phyloP scores from a whole-genome alignment of 1,139 yeast genomes.

The Pichia sp. region DNA sequence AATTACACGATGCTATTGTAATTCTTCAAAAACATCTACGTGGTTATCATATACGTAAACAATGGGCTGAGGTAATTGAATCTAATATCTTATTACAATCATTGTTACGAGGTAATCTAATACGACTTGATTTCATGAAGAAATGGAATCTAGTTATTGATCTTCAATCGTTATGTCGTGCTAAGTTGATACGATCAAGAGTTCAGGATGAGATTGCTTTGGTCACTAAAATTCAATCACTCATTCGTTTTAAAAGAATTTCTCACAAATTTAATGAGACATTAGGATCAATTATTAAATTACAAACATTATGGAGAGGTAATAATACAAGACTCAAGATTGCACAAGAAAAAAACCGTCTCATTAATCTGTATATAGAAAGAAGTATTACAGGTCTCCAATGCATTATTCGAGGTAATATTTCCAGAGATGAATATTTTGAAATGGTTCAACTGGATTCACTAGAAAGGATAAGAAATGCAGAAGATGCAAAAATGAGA shows the following conservation, averaged over 20 bases:
- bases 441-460: background rate
- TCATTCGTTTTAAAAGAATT: slow-evolving; percentile 54
- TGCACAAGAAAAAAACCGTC: slow-evolving; percentile 37
- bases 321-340: background rate
- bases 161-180: slow-evolving; percentile 69
- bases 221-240: slow-evolving; percentile 39
- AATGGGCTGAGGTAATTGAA: slow-evolving; percentile 46
- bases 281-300: slow-evolving; percentile 29
- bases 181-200: slow-evolving; percentile 23
- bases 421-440: background rate
- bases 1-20: slow-evolving; percentile 67
- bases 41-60: slow-evolving; percentile 53
- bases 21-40: slow-evolving; percentile 81
- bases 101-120: slow-evolving; percentile 52
- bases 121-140: slow-evolving; percentile 50
- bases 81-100: slow-evolving; percentile 57
- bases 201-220: background rate
- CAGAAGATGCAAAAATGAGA: slow-evolving; percentile 52
- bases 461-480: slow-evolving; percentile 33
- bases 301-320: background rate
- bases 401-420: slow-evolving; percentile 30
- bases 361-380: slow-evolving; percentile 30
- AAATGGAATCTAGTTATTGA: slow-evolving; percentile 57
- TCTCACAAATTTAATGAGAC: slow-evolving; percentile 54
- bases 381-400: slow-evolving; percentile 55